Base-by-base conservation (phyloP, 768 basidiomycete genomes). In the Pleurotus citrinopileatus region DNA sequence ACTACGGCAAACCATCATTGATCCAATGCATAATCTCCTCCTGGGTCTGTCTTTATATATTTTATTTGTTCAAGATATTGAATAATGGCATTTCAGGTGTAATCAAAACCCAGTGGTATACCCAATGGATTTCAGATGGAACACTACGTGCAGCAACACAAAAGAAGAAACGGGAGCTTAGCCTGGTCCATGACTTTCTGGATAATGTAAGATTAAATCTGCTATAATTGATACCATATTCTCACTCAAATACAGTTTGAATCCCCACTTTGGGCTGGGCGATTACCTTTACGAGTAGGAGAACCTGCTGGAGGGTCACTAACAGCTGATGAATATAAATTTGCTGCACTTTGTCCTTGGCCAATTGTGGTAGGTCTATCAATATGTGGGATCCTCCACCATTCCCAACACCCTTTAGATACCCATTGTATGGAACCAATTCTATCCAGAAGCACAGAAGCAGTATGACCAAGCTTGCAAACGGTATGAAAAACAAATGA, bases 11-110 rank as follows among this genome's bases (percentile, higher is more conserved):
- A 59, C 55, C 10, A 51, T 67, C 10, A 55, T 68, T 26, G 67
- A 67, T 47, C 67, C 65, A 5, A 68, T 68, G 67, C 65, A 68
- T 51, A 67, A 63, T 55, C 42, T 68, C 2, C 53, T 67, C 13
- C 58, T 63, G n/a, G 66, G 63, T 63, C 25, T 7, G 53, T 50
- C 7, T 45, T 20, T n/a, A 4, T 48, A 5, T 23, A 27, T 23
- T 22, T 5, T 25, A 12, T 10, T 50, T 22, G 9, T 25, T 9
- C 8, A 54, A 20, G 9, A 19, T 26, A 22, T n/a, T 29, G 5
- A 32, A 20, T 34, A 25, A 8, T 29, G n/a, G 20, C 19, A 34
- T 19, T 40, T 3, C 38, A 67, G 65, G 66, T 17, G 26, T 65
- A 45, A 61, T 59, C 22, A 67, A 67, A 42, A 61, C 55, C 9